Conservation (phyloP, 805 yeast genomes). For the Metschnikowia continentalis region DNA sequence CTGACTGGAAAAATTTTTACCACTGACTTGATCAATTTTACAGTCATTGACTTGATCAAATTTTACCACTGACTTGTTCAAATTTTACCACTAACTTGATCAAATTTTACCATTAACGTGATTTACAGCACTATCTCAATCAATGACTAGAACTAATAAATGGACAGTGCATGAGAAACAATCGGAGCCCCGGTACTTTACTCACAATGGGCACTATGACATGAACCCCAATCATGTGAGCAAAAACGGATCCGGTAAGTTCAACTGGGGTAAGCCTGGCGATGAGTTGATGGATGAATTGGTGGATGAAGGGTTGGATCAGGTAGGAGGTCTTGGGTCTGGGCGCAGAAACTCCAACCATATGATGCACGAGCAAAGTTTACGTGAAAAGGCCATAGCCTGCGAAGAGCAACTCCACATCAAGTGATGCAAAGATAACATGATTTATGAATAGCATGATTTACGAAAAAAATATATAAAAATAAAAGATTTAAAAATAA, state of each 20-base stretch:
- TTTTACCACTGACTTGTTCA: no score
- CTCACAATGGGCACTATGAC: constrained; percentile 67
- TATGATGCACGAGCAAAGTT: constrained; percentile 26
- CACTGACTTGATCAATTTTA: no score
- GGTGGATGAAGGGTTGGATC: constrained; percentile 44
- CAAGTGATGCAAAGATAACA: neutral
- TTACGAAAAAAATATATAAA: no score
- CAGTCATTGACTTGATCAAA: no score
- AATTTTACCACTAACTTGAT: no score
- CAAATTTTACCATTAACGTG: no score
- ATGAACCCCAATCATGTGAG: constrained; percentile 72
- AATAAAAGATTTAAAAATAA: no score
- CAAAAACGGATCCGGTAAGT: constrained; percentile 81
- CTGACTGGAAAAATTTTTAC: no score
- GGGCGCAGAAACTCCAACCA: constrained; percentile 41
- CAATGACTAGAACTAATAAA: constrained; percentile 72
- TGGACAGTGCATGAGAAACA: constrained; percentile 65
- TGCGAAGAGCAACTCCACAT: constrained; percentile 10
- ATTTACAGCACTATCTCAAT: no score
- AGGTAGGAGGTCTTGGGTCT: constrained; percentile 17
- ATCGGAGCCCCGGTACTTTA: constrained; percentile 66
- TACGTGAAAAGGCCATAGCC: constrained; percentile 21
- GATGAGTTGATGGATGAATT: constrained; percentile 65
- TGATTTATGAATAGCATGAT: no score
- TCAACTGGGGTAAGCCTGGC: constrained; percentile 83